A percentile compares a stretch with the other conserved stretches of the same genome.
Evolutionary conservation across 805 yeast genomes (phyloP).

Genomic region (Pichia insulana): DNA sequence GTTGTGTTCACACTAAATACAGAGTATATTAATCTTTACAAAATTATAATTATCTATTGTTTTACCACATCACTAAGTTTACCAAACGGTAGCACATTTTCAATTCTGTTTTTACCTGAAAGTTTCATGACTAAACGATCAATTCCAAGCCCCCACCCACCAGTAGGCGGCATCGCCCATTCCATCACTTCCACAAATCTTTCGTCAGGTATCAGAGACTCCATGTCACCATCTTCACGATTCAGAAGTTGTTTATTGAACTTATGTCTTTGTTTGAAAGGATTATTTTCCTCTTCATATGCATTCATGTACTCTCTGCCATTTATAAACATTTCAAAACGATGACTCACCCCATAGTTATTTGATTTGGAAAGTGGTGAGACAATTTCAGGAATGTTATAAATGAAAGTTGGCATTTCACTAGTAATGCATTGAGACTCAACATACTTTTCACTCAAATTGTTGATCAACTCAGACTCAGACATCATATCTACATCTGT

Average conservation of each 20-base stretch:
- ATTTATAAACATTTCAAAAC: slow-evolving; percentile 79
- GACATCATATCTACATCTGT: slow-evolving; percentile 19
- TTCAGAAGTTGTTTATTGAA: slow-evolving; percentile 50
- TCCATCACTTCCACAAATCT: slow-evolving; percentile 70
- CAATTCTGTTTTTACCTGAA: slow-evolving; percentile 57
- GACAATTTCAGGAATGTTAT: slow-evolving; percentile 74
- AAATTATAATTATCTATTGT: slow-evolving; percentile 33
- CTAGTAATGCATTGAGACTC: slow-evolving; percentile 49
- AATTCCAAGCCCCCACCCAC: slow-evolving; percentile 95
- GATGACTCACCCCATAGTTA: slow-evolving; percentile 10
- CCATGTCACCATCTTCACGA: slow-evolving; percentile 45
- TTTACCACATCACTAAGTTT: slow-evolving; percentile 57
- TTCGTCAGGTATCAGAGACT: slow-evolving; percentile 62
- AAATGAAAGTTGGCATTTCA: slow-evolving; percentile 59
- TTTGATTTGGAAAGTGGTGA: slow-evolving; percentile 83
- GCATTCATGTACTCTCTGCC: slow-evolving; percentile 86
- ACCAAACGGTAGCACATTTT: slow-evolving; percentile 69
- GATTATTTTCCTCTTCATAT: slow-evolving; percentile 93
- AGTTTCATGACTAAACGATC: slow-evolving; percentile 82
- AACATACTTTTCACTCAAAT: slow-evolving; percentile 33
- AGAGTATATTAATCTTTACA: too few species aligned
- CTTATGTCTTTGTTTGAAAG: slow-evolving; percentile 57
- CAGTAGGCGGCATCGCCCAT: slow-evolving; percentile 95
- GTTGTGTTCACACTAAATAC: too few species aligned
- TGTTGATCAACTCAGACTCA: slow-evolving; percentile 20